phyloP scores from a whole-genome alignment of 2,329 filamentous ascomycete genomes.

The Geosmithia morbida region DNA sequence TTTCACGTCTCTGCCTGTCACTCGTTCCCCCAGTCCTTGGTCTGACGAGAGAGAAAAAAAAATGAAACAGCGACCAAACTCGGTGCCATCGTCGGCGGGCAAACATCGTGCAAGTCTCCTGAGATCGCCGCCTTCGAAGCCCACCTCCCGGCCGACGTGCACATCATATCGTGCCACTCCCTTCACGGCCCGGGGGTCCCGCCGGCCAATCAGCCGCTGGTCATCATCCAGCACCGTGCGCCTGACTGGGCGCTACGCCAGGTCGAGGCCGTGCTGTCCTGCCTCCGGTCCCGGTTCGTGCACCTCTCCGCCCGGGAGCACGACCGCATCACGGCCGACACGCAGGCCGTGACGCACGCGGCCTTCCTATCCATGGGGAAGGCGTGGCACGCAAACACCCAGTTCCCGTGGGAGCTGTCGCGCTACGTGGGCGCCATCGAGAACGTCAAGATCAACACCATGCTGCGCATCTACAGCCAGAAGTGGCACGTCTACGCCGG shows the following conservation, averaged over 20 bases:
- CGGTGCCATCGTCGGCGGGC: slow-evolving; percentile 88
- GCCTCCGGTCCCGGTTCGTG: slow-evolving; percentile 74
- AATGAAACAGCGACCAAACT: slow-evolving; percentile 65
- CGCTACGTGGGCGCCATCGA: slow-evolving; percentile 95
- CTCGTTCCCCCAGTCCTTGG: neutral
- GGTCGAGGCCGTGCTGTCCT: slow-evolving; percentile 69
- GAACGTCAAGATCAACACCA: slow-evolving; percentile 98
- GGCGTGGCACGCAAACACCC: slow-evolving; percentile 86
- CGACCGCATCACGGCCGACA: slow-evolving; percentile 95
- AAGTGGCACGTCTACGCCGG: slow-evolving; percentile 99
- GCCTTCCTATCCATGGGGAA: slow-evolving; percentile 97
- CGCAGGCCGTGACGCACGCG: slow-evolving; percentile 93
- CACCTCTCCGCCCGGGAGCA: slow-evolving; percentile 77
- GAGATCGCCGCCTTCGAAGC: slow-evolving; percentile 89
- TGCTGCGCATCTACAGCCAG: slow-evolving; percentile 90
- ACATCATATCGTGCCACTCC: slow-evolving; percentile 92
- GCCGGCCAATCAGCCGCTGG: slow-evolving; percentile 76
- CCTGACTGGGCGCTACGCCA: slow-evolving; percentile 61
- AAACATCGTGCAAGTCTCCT: slow-evolving; percentile 95
- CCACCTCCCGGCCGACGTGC: slow-evolving; percentile 73
- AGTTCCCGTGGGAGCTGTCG: slow-evolving; percentile 95
- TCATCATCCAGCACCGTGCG: slow-evolving; percentile 86
- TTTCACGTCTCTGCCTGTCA: neutral
- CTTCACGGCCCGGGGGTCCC: slow-evolving; percentile 89
- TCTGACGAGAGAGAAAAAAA: too few species aligned